These are phyloP conservation scores for Trametes coccinea DNA, from an alignment of 768 basidiomycete species.

Conservation along the genomic window DNA sequence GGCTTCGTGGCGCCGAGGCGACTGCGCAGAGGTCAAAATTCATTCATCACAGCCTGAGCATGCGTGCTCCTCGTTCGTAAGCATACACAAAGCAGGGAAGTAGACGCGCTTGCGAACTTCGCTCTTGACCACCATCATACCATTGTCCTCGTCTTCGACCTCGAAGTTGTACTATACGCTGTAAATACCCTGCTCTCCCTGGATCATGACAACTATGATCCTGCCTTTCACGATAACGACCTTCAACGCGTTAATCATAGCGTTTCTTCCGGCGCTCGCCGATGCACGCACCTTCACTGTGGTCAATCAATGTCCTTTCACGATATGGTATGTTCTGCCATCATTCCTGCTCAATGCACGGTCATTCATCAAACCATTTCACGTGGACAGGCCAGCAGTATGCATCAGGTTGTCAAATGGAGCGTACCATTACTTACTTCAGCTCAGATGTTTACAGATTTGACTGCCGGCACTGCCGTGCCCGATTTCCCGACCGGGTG, in stretches of 20 bases:
- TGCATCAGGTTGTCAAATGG: no score
- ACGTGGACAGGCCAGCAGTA: constrained; percentile 45
- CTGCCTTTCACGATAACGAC: not conserved
- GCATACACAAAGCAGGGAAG: not conserved
- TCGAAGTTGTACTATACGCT: not conserved
- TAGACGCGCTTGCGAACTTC: not conserved
- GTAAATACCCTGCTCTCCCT: not conserved
- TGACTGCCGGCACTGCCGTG: constrained; percentile 47
- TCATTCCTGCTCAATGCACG: not conserved
- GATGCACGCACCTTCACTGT: constrained; percentile 61
- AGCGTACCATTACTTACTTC: no score
- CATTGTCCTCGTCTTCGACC: not conserved
- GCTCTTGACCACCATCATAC: not conserved
- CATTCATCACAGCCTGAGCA: no score
- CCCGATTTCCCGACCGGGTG: constrained; percentile 52
- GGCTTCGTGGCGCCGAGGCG: constrained; percentile 9
- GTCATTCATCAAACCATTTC: no score
- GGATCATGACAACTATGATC: not conserved
- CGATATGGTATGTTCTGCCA: constrained; percentile 54
- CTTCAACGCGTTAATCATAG: not conserved
- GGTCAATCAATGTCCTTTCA: constrained; percentile 65
- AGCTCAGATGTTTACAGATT: constrained; percentile 57
- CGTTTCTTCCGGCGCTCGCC: constrained; percentile 21
- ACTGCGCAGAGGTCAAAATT: constrained; percentile 4
- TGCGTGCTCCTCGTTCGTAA: not conserved